These are phyloP conservation scores for Mikania micrantha DNA, from an alignment of 129 eudicot species.

Conservation along the genomic window DNA sequence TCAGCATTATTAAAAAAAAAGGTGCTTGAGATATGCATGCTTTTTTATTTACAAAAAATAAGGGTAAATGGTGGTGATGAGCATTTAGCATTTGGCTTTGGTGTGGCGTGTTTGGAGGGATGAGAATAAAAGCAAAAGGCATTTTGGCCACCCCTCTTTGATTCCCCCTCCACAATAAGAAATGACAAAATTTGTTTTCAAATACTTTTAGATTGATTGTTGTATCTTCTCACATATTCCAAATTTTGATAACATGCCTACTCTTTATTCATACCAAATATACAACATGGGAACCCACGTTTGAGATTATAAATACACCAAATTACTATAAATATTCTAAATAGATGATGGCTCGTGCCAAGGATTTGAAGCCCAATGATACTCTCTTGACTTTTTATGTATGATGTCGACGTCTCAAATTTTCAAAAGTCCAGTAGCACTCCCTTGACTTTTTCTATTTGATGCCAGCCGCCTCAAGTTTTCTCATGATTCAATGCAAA, in stretches of 20 bases:
- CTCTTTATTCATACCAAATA: neutral
- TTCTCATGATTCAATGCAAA: too few species aligned
- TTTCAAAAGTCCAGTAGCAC: too few species aligned
- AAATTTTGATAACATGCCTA: neutral
- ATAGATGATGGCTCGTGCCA: neutral
- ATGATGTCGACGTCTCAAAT: too few species aligned
- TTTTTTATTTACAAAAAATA: neutral
- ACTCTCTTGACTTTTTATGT: too few species aligned
- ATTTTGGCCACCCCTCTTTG: conserved; percentile 48
- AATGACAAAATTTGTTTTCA: conserved; percentile 48
- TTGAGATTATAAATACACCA: neutral
- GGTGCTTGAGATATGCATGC: neutral
- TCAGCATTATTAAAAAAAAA: neutral
- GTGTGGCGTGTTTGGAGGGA: conserved; percentile 63
- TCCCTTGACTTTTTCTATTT: too few species aligned
- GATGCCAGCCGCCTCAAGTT: too few species aligned
- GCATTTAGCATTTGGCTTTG: conserved; percentile 62
- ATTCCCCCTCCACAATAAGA: conserved; percentile 58
- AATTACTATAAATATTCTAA: neutral
- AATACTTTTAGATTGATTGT: conserved; percentile 17
- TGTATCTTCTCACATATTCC: conserved; percentile 4
- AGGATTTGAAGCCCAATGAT: too few species aligned
- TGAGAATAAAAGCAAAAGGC: conserved; percentile 40
- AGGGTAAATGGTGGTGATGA: conserved; percentile 20
- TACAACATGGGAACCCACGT: conserved; percentile 10